Evolutionary conservation across 768 basidiomycete species (phyloP).

Genomic region (Lentinula raphanica): DNA sequence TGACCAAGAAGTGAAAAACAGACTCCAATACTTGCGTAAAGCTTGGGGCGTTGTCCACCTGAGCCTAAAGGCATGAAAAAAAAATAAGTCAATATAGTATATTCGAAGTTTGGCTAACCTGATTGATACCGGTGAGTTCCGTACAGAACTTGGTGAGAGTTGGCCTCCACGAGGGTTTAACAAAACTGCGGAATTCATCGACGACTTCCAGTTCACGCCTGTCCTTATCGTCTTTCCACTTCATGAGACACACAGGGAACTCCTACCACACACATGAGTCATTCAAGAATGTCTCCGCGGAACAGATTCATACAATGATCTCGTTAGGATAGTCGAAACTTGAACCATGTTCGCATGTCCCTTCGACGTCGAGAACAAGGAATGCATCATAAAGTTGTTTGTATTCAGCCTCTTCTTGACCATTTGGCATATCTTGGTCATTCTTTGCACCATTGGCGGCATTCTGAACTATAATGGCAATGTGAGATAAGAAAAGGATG

Average conservation of each 20-base stretch:
- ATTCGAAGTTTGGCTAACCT: conserved; percentile 42
- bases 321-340: conserved; percentile 88
- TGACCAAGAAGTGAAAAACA: conserved; percentile 63
- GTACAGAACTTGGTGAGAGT: conserved; percentile 80
- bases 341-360: conserved; percentile 66
- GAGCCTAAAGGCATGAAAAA: conserved; percentile 40
- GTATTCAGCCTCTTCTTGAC: not conserved
- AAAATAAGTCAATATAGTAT: not conserved
- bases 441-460: not conserved
- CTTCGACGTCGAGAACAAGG: conserved; percentile 87
- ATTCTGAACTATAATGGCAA: not conserved
- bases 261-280: conserved; percentile 48
- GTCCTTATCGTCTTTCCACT: conserved; percentile 64
- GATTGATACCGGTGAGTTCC: conserved; percentile 84
- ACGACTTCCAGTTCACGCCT: conserved; percentile 58
- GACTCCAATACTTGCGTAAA: conserved; percentile 65
- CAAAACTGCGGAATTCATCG: conserved; percentile 84
- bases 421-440: not conserved
- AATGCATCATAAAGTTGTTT: conserved; percentile 57
- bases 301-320: conserved; percentile 69
- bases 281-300: conserved; percentile 1
- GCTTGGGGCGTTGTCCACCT: conserved; percentile 73
- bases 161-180: conserved; percentile 84
- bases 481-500: not conserved
- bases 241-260: conserved; percentile 86